Percentiles rank a stretch among this genome's conserved stretches.
These are phyloP conservation scores for Prunus yedoensis DNA, from an alignment of 331 rosid species.

Conservation along the genomic window DNA sequence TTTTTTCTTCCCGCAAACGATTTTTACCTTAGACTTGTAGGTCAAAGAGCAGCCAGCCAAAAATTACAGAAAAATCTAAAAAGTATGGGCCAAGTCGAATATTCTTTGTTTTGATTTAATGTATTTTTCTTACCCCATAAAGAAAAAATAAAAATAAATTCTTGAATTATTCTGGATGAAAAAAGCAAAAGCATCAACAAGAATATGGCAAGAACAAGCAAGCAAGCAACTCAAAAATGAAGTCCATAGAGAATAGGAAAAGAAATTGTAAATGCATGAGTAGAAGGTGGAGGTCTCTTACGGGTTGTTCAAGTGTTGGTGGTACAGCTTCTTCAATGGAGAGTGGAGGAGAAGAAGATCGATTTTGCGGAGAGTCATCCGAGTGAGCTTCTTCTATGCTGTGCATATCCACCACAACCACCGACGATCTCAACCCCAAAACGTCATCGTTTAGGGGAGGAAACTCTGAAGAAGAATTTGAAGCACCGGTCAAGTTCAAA, in stretches of 20 bases:
- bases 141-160: not conserved
- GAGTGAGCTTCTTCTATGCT: constrained; percentile 48
- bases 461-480: not conserved
- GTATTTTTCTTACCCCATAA: not conserved
- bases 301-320: constrained; percentile 31
- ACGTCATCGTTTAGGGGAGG: constrained; percentile 3
- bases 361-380: constrained; percentile 40
- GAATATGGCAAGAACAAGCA: constrained; percentile 6
- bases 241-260: too few species aligned
- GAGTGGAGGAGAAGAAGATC: constrained; percentile 52
- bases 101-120: too few species aligned
- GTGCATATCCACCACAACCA: constrained; percentile 31
- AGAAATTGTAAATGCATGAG: not conserved
- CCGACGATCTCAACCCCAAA: constrained; percentile 36
- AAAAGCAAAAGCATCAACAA: not conserved
- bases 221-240: not conserved
- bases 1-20: not conserved
- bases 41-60: not conserved
- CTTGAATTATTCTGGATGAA: not conserved
- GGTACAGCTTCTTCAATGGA: constrained; percentile 27
- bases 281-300: constrained; percentile 20
- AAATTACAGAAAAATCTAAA: not conserved
- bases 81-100: not conserved
- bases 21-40: not conserved
- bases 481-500: not conserved